These are phyloP conservation scores for Moringa oleifera DNA, from an alignment of 345 rosid species.

Conservation along the genomic window DNA sequence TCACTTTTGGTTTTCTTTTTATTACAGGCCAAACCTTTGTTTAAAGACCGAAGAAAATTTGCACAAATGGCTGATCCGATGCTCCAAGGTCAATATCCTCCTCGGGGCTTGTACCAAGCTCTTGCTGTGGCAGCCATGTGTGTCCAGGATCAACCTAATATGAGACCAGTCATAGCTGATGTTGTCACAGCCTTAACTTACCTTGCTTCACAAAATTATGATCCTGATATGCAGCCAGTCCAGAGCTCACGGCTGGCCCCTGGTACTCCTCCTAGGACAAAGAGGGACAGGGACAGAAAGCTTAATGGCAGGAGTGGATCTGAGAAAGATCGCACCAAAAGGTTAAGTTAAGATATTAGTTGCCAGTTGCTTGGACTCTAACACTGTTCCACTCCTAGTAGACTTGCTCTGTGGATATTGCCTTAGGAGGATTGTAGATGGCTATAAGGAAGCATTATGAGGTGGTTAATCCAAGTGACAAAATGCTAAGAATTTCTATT, in stretches of 20 bases:
- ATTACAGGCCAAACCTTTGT: conserved; percentile 78
- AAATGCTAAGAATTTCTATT: neutral
- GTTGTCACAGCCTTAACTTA: conserved; percentile 82
- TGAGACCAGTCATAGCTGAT: conserved; percentile 80
- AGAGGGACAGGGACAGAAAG: conserved; percentile 35
- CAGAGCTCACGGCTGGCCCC: conserved; percentile 43
- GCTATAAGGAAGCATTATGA: neutral
- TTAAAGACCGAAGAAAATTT: conserved; percentile 72
- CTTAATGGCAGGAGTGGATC: conserved; percentile 12
- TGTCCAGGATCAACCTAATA: conserved; percentile 79
- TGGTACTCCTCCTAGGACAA: conserved; percentile 51
- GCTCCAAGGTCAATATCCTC: conserved; percentile 77
- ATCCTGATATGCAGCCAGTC: conserved; percentile 39
- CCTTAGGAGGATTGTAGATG: neutral
- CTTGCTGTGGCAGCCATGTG: conserved; percentile 95
- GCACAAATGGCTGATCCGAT: conserved; percentile 80
- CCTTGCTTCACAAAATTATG: conserved; percentile 72
- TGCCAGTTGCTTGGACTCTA: conserved; percentile 2
- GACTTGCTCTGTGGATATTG: neutral
- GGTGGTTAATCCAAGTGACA: neutral
- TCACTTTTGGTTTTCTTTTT: neutral
- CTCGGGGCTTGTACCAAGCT: conserved; percentile 85
- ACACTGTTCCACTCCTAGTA: neutral
- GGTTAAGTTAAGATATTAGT: conserved; percentile 12
- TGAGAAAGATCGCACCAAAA: conserved; percentile 23